phyloP scores from a whole-genome alignment of 1,284 basidiomycete species.

The Peniophora sp. region DNA sequence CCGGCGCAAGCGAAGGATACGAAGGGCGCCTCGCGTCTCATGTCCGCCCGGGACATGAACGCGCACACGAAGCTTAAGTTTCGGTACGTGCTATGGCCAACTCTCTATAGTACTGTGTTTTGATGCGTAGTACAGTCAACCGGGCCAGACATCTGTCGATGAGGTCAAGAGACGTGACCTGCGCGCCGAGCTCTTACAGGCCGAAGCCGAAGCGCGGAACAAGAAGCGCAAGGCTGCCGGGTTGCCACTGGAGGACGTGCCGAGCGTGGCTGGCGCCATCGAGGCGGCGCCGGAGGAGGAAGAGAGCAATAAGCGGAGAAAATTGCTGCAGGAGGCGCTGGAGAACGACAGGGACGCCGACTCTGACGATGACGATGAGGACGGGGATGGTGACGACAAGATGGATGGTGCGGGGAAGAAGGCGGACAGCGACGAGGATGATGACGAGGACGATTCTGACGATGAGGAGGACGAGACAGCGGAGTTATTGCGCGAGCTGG shows the following conservation, averaged over 20 bases:
- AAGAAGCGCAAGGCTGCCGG: conserved; percentile 68
- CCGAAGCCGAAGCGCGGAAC: conserved; percentile 77
- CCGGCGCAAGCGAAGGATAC: conserved; percentile 80
- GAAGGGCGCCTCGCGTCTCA: conserved; percentile 83
- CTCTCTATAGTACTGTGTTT: conserved; percentile 2
- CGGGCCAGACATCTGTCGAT: conserved; percentile 69
- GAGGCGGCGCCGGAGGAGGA: conserved; percentile 45
- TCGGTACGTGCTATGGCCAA: conserved; percentile 37
- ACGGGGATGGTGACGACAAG: conserved; percentile 25
- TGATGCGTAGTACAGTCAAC: conserved; percentile 45
- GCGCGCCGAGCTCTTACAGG: conserved; percentile 70
- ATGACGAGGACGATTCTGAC: conserved; percentile 45
- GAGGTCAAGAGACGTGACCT: conserved; percentile 80
- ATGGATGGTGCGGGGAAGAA: conserved; percentile 25
- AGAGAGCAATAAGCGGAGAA: conserved; percentile 68
- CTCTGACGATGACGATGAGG: conserved; percentile 47
- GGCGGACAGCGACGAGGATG: conserved; percentile 27
- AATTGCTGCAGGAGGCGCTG: conserved; percentile 74
- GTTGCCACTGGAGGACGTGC: conserved; percentile 9
- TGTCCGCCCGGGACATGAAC: conserved; percentile 85
- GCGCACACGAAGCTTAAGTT: conserved; percentile 95
- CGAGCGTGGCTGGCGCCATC: background rate
- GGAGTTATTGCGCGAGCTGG: conserved; percentile 85
- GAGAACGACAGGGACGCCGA: conserved; percentile 85
- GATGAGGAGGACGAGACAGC: conserved; percentile 90